phyloP scores from a whole-genome alignment of 352 stramenopile species.

The Pythium aphanidermatum region DNA sequence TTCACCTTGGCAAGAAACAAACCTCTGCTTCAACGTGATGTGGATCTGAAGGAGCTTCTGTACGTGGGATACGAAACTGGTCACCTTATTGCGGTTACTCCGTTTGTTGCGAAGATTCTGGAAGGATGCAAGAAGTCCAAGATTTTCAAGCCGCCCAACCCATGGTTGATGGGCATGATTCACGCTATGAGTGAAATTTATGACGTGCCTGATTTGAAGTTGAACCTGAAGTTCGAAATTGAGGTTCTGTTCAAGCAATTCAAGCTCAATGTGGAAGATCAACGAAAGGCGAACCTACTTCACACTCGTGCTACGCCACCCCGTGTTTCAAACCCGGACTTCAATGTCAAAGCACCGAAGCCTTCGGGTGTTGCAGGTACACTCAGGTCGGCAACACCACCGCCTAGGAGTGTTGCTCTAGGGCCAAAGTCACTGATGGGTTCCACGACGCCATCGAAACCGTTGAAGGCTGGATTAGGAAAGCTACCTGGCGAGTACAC shows the following conservation, averaged over 20 bases:
- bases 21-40: conserved; percentile 95
- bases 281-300: conserved; percentile 92
- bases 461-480: conserved; percentile 31
- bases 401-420: conserved; percentile 31
- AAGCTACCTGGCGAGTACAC: conserved; percentile 33
- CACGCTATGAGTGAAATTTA: conserved; percentile 97
- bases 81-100: conserved; percentile 97
- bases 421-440: conserved; percentile 24
- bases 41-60: conserved; percentile 98
- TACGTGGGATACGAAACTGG: conserved; percentile 95
- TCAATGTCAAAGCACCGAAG: conserved; percentile 93
- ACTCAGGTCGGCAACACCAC: conserved; percentile 43
- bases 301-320: conserved; percentile 84
- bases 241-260: conserved; percentile 99
- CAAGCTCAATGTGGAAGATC: conserved; percentile 95
- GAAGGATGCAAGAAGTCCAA: conserved; percentile 97
- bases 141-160: conserved; percentile 98
- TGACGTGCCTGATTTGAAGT: conserved; percentile 98
- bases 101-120: conserved; percentile 98
- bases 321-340: conserved; percentile 97
- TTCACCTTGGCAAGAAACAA: conserved; percentile 98
- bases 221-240: conserved; percentile 99
- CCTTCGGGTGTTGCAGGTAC: conserved; percentile 10
- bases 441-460: conserved; percentile 44
- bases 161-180: conserved; percentile 99